These are phyloP conservation scores for Pseudocercospora macadamiae DNA, from an alignment of 2,329 filamentous ascomycete genomes.

Conservation along the genomic window DNA sequence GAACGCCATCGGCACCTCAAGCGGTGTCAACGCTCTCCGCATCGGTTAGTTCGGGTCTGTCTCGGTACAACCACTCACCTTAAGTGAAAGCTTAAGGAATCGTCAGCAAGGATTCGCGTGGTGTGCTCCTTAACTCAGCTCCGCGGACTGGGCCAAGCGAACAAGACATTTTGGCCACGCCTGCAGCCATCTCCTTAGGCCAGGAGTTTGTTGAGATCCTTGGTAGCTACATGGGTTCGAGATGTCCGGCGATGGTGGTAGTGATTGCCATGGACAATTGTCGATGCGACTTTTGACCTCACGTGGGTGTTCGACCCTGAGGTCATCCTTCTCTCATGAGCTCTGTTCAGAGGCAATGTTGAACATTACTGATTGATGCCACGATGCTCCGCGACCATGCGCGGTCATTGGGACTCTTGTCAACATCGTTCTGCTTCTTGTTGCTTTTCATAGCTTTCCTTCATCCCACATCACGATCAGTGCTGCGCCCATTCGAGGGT, in stretches of 20 bases:
- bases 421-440: neutral
- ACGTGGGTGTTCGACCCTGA: neutral
- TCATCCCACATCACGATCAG: slow-evolving; percentile 4
- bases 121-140: neutral
- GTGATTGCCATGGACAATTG: neutral
- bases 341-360: neutral
- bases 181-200: neutral
- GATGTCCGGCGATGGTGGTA: too few species aligned
- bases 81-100: neutral
- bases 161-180: neutral
- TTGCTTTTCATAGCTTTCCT: neutral
- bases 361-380: neutral
- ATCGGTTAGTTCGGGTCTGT: neutral
- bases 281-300: neutral
- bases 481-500: neutral
- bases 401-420: neutral
- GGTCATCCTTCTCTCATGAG: neutral
- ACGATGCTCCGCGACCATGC: neutral
- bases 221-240: too few species aligned
- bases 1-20: neutral
- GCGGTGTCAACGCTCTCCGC: neutral
- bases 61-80: neutral
- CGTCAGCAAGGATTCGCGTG: neutral
- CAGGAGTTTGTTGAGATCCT: neutral
- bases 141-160: neutral